phyloP scores from a whole-genome alignment of 441 rosid genomes.

The Metrosideros polymorpha region DNA sequence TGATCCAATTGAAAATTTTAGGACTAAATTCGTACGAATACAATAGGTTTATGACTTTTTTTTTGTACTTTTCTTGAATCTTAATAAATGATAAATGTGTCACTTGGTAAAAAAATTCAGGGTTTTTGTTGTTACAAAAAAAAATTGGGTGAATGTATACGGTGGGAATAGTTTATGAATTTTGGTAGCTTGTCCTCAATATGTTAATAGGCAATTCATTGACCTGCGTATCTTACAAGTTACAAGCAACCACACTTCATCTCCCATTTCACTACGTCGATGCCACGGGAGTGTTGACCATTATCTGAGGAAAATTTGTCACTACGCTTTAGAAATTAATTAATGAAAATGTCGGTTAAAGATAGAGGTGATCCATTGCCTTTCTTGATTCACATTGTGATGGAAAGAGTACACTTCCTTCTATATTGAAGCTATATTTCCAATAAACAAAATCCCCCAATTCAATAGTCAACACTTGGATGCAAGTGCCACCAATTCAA shows the following conservation, averaged over 20 bases:
- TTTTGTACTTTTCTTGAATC: too few relatives aligned
- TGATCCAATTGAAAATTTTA: too few relatives aligned
- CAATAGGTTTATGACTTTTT: too few relatives aligned
- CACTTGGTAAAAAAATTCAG: neutral
- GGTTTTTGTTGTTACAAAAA: too few relatives aligned
- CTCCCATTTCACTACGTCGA: neutral
- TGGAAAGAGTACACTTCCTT: neutral
- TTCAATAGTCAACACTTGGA: neutral
- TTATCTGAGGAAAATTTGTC: neutral
- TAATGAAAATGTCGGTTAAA: neutral
- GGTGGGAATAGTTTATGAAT: neutral
- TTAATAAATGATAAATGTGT: too few relatives aligned
- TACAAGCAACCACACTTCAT: neutral
- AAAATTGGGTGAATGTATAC: too few relatives aligned
- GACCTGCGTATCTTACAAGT: neutral
- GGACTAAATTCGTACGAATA: too few relatives aligned
- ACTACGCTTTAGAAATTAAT: neutral
- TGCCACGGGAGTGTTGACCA: neutral
- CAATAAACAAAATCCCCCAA: neutral
- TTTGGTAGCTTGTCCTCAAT: neutral
- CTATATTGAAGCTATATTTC: neutral
- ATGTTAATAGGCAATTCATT: neutral
- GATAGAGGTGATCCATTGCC: neutral
- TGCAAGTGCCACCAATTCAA: neutral
- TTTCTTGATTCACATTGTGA: neutral